These are phyloP conservation scores for Tolypocladium endophyticum DNA, from an alignment of 2,329 filamentous ascomycete genomes.

Conservation along the genomic window DNA sequence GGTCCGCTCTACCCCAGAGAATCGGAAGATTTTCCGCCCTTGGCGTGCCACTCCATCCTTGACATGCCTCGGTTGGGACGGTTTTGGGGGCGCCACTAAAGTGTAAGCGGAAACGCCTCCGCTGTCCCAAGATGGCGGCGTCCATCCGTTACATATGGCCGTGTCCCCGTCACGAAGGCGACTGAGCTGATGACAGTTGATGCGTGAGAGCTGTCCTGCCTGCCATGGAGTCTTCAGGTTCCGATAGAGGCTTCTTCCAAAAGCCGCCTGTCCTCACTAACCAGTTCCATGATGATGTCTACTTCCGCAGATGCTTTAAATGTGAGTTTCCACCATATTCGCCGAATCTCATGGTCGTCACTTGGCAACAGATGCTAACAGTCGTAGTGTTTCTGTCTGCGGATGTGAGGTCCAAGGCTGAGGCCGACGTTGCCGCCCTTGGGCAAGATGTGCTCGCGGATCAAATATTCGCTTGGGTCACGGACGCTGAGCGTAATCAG, in stretches of 20 bases:
- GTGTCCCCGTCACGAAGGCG: neutral
- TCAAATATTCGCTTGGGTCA: conserved; percentile 44
- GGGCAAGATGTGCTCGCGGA: conserved; percentile 43
- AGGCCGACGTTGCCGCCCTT: conserved; percentile 34
- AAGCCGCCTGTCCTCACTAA: conserved; percentile 39
- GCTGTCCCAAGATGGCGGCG: neutral
- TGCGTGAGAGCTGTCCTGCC: neutral
- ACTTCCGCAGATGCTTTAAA: conserved; percentile 38
- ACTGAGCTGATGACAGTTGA: neutral
- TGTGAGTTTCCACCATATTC: conserved; percentile 24
- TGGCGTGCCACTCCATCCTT: neutral
- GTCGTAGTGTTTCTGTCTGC: conserved; percentile 37
- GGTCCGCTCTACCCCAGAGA: neutral
- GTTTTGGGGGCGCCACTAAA: neutral
- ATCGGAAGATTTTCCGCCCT: neutral
- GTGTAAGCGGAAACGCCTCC: neutral
- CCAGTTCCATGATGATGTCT: conserved; percentile 45
- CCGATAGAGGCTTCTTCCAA: conserved; percentile 46
- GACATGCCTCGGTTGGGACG: neutral
- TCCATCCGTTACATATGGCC: neutral
- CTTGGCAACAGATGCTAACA: neutral
- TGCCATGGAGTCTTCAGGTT: conserved; percentile 31
- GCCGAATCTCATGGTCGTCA: too few relatives aligned
- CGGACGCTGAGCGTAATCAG: conserved; percentile 55
- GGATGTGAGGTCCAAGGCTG: conserved; percentile 25